These are phyloP conservation scores for Cudoniella acicularis DNA, from an alignment of 495 filamentous ascomycete genomes.

Conservation along the genomic window DNA sequence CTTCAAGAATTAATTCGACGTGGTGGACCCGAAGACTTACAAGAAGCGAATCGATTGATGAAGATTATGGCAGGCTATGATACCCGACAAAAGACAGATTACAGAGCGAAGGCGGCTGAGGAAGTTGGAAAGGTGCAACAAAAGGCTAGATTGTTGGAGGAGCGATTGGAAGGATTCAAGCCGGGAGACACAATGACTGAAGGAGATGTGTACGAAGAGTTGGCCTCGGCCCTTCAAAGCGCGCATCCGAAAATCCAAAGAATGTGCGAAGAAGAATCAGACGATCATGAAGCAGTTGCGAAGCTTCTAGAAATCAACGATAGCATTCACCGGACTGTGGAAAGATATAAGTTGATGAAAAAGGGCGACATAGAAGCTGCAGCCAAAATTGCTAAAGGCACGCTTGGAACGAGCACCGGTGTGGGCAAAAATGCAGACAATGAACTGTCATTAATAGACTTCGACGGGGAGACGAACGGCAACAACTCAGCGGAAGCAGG, in stretches of 20 bases:
- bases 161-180: conserved; percentile 82
- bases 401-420: conserved; percentile 65
- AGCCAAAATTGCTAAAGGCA: conserved; percentile 80
- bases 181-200: conserved; percentile 79
- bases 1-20: conserved; percentile 93
- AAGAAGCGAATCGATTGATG: conserved; percentile 96
- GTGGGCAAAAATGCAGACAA: conserved; percentile 72
- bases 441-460: conserved; percentile 91
- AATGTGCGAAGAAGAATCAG: conserved; percentile 98
- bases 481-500: conserved; percentile 32
- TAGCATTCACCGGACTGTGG: conserved; percentile 94
- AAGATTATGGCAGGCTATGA: conserved; percentile 99
- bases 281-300: conserved; percentile 91
- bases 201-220: conserved; percentile 93
- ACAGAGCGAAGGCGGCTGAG: conserved; percentile 93
- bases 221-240: conserved; percentile 85
- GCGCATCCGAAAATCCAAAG: conserved; percentile 98
- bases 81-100: conserved; percentile 91
- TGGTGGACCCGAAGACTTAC: conserved; percentile 85
- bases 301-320: conserved; percentile 97
- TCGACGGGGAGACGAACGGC: conserved; percentile 63
- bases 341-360: conserved; percentile 90
- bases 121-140: conserved; percentile 90
- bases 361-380: conserved; percentile 89
- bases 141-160: conserved; percentile 88